Percentiles rank a stretch among this genome's conserved stretches.
phyloP scores from a whole-genome alignment of 805 yeast genomes.

The Limtongia smithiae region DNA sequence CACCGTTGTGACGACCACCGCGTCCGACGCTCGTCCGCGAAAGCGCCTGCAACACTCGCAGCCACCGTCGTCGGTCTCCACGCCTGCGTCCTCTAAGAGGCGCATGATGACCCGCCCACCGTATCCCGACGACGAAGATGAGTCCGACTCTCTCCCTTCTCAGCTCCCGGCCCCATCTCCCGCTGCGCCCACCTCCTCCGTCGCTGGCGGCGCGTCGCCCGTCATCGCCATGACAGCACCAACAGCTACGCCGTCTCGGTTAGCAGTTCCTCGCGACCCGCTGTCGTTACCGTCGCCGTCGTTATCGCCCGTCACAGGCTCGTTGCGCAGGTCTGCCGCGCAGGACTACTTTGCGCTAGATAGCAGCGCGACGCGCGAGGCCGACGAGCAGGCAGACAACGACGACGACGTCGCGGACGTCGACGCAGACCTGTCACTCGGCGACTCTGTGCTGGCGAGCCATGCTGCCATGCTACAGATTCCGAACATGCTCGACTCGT shows the following conservation, averaged over 20 bases:
- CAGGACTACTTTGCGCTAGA: conserved; percentile 15
- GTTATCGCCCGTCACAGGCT: conserved; percentile 30
- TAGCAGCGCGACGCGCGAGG: conserved; percentile 2
- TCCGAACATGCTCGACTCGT: conserved; percentile 34
- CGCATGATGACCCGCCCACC: too few relatives aligned
- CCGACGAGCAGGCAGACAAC: background rate
- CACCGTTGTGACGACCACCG: too few relatives aligned
- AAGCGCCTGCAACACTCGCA: too few relatives aligned
- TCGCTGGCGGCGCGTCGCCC: too few relatives aligned
- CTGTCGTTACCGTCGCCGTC: conserved; percentile 34
- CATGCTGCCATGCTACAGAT: conserved; percentile 27
- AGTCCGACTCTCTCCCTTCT: too few relatives aligned
- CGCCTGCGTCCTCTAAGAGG: too few relatives aligned
- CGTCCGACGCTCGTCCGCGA: too few relatives aligned
- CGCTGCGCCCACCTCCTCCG: too few relatives aligned
- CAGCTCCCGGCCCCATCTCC: too few relatives aligned
- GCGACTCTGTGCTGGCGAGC: background rate
- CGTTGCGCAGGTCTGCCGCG: conserved; percentile 9
- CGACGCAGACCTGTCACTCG: too few relatives aligned
- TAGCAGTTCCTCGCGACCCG: conserved; percentile 18
- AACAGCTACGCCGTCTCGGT: background rate
- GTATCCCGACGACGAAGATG: background rate
- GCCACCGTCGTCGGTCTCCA: too few relatives aligned
- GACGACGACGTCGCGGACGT: too few relatives aligned
- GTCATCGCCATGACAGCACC: background rate